phyloP scores from a whole-genome alignment of 2,329 filamentous ascomycete genomes.

The Ophiostoma tasmaniense region DNA sequence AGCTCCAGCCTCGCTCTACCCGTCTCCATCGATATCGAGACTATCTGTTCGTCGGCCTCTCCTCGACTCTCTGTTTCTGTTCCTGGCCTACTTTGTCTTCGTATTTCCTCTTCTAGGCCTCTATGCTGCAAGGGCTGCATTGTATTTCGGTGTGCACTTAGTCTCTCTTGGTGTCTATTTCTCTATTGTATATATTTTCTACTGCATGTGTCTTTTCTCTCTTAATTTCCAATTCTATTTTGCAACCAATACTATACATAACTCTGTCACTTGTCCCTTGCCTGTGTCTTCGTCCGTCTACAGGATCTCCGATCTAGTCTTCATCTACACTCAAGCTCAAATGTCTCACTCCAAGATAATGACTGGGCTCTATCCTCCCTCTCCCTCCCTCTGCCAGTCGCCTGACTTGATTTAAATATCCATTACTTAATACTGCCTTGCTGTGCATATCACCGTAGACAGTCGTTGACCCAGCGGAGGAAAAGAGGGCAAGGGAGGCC shows the following conservation, averaged over 20 bases:
- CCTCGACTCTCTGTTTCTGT: not conserved
- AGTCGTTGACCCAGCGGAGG: too few relatives aligned
- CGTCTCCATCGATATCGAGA: not conserved
- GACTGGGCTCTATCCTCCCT: not conserved
- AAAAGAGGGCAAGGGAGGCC: constrained; percentile 1
- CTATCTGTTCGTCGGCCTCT: not conserved
- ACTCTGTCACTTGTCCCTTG: not conserved
- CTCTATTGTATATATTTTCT: not conserved
- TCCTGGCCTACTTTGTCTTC: too few relatives aligned
- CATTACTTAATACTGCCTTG: not conserved
- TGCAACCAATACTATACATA: not conserved
- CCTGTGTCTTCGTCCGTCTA: not conserved
- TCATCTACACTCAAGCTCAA: not conserved
- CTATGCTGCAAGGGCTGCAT: not conserved
- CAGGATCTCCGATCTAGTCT: not conserved
- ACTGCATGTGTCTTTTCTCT: not conserved
- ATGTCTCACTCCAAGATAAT: not conserved
- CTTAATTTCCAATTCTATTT: not conserved
- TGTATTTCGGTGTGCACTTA: not conserved
- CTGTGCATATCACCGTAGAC: not conserved
- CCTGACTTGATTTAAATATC: not conserved
- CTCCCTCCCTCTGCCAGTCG: not conserved
- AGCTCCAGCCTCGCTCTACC: not conserved
- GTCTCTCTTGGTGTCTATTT: too few relatives aligned
- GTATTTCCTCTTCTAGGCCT: not conserved